Evolutionary conservation across 2,329 filamentous ascomycete genomes (phyloP).

Genomic region (Cladosporium sp.): DNA sequence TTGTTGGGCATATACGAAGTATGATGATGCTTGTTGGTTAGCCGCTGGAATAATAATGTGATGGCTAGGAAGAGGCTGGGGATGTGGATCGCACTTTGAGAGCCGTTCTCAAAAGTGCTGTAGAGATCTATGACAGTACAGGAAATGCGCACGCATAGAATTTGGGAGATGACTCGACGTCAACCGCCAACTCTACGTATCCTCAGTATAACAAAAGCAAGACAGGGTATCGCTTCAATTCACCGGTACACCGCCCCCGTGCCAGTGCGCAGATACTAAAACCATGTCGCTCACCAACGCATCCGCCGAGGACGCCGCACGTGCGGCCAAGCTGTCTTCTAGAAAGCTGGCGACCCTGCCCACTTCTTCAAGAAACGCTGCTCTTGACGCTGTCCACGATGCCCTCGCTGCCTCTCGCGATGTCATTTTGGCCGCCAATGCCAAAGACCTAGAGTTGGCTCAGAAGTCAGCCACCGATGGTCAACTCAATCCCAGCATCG

Average conservation of each 20-base stretch:
- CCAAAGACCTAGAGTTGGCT: slow-evolving; percentile 72
- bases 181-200: no score
- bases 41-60: neutral
- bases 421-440: slow-evolving; percentile 81
- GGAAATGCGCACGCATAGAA: no score
- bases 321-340: slow-evolving; percentile 74
- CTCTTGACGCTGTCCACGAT: slow-evolving; percentile 75
- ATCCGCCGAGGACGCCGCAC: slow-evolving; percentile 71
- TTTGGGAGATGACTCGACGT: no score
- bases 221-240: neutral
- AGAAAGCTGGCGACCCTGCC: slow-evolving; percentile 78
- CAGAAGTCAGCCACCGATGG: slow-evolving; percentile 70
- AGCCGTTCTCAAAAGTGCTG: no score
- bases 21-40: neutral
- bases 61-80: neutral
- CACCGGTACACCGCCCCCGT: neutral
- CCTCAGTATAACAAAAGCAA: neutral
- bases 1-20: neutral
- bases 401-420: slow-evolving; percentile 68
- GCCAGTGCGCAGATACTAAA: neutral
- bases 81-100: neutral
- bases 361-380: slow-evolving; percentile 72
- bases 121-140: no score
- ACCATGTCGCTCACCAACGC: slow-evolving; percentile 87
- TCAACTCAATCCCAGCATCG: slow-evolving; percentile 71